These are phyloP conservation scores for Claviceps arundinis DNA, from an alignment of 2,329 filamentous ascomycete genomes.

Conservation along the genomic window DNA sequence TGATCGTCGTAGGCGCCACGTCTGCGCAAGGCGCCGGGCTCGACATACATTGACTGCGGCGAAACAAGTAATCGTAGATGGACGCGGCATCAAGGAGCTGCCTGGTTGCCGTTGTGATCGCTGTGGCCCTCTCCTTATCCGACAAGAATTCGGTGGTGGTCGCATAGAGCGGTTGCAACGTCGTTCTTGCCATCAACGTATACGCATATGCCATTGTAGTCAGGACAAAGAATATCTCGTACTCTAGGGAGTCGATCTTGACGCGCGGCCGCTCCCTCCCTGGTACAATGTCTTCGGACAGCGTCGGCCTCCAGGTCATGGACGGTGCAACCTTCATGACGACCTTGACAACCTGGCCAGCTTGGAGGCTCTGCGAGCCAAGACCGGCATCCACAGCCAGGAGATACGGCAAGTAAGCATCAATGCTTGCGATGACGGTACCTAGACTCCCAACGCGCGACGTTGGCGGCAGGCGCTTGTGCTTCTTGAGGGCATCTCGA, in stretches of 20 bases:
- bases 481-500: constrained; percentile 70
- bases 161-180: constrained; percentile 61
- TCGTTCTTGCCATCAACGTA: constrained; percentile 56
- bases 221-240: constrained; percentile 70
- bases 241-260: constrained; percentile 60
- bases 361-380: constrained; percentile 27
- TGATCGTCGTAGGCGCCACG: constrained; percentile 37
- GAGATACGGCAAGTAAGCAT: constrained; percentile 73
- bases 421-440: constrained; percentile 54
- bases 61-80: constrained; percentile 59
- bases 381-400: constrained; percentile 63
- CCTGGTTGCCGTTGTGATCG: constrained; percentile 63
- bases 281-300: constrained; percentile 52
- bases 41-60: constrained; percentile 34
- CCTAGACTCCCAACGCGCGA: constrained; percentile 60
- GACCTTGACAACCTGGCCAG: constrained; percentile 52
- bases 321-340: constrained; percentile 46
- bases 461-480: constrained; percentile 69
- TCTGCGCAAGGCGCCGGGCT: constrained; percentile 35
- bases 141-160: constrained; percentile 47
- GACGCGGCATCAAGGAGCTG: constrained; percentile 66
- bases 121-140: constrained; percentile 51
- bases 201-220: constrained; percentile 65
- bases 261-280: constrained; percentile 53
- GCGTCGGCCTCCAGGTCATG: constrained; percentile 74